Evolutionary conservation across 345 rosid genomes (phyloP), one percentile per base, ranked within the genome.

Genomic region (Bretschneidera sinensis): DNA sequence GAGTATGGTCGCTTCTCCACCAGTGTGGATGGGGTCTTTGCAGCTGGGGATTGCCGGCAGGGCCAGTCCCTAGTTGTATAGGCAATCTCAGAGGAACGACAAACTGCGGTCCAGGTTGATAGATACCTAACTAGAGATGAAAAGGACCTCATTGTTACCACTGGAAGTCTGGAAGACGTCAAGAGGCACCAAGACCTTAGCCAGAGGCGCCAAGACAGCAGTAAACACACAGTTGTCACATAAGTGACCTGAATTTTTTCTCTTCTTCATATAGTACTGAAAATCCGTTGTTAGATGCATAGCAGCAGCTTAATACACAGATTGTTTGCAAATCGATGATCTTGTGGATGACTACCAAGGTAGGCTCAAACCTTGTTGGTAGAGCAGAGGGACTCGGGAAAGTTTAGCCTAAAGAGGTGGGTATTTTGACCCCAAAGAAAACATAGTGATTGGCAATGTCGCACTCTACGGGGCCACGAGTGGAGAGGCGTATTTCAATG

Each of bases 31-130:
- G 98, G 99, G 4, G 77, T 91, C 0, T 95, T 95, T 63, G 99
- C 97, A 18, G 99, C 99, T 2, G 99, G 98, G 57, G 99, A 95
- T 66, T 95, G 99, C 68, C 71, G 99, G 39, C 83, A 98, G 0
- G 99, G 98, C 17, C 99, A 95, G 75, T 91, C 99, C 24, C 78
- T 95, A 23, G 99, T 95, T 55, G 99, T 95, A 0, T 95, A 98
- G 99, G 99, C 99, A 19, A 91, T 95, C 67, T 83, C 97, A 14
- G 99, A 95, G 78, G 98, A 97, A 55, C 83, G 98, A 28, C 99
- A 91, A 79, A 83, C 98, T 2, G 99, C 99, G 35, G 73, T 88
- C 9, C 91, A 91, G 68, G 99, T 95, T 0, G 96, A 95, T 65
- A 82, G 74, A 18, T 91, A 64, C 74, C 83, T 95, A 9, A 54